Evolutionary conservation across 257 asterid genomes (phyloP).

Genomic region (Solanum tarijense): DNA sequence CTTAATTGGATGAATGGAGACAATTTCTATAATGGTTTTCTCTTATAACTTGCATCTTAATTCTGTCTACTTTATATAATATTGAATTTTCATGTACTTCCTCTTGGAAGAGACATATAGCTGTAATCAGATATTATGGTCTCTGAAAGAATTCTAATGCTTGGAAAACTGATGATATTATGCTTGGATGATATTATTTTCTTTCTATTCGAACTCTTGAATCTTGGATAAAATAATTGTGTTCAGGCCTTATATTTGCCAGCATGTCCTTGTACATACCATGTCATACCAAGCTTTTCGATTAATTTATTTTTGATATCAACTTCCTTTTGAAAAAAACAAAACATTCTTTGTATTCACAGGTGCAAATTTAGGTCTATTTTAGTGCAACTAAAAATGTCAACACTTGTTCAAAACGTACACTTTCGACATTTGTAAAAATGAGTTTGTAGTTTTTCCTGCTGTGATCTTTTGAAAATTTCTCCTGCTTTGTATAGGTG

Average conservation of each 20-base stretch:
- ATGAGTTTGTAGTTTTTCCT: conserved; percentile 6
- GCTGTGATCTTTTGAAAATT: background rate
- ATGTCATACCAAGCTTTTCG: background rate
- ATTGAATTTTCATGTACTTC: background rate
- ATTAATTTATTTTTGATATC: background rate
- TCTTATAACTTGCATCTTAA: background rate
- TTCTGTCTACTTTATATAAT: background rate
- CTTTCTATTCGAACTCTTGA: background rate
- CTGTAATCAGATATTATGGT: background rate
- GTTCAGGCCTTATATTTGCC: background rate
- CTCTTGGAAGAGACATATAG: background rate
- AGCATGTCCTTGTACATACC: background rate
- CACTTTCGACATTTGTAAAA: background rate
- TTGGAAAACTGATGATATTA: background rate
- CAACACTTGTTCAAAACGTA: background rate
- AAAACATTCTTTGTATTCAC: background rate
- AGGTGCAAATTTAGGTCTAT: background rate
- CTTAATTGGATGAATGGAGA: background rate
- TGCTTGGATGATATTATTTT: background rate
- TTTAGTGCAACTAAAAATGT: background rate
- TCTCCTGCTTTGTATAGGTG: conserved; percentile 40
- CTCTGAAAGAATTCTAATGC: background rate
- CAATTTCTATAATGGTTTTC: background rate
- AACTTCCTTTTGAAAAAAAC: background rate
- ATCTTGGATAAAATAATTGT: background rate